phyloP scores from a whole-genome alignment of 306 rosid species.

The Trichosanthes truncata region DNA sequence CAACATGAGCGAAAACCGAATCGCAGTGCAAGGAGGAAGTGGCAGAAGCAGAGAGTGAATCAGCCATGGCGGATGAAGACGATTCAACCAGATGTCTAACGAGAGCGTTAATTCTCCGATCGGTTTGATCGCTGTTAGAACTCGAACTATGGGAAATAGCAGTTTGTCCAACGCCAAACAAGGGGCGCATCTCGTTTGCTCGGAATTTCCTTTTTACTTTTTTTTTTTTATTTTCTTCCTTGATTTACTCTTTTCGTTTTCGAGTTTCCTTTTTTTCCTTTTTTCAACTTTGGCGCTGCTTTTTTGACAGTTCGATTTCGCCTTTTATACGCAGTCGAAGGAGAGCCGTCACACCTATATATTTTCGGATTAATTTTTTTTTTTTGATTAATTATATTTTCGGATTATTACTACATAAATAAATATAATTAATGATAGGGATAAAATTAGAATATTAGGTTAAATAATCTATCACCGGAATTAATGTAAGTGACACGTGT shows the following conservation, averaged over 20 bases:
- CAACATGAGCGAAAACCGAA: slow-evolving; percentile 77
- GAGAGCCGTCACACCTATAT: neutral
- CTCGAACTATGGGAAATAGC: slow-evolving; percentile 11
- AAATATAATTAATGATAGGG: neutral
- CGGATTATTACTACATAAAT: neutral
- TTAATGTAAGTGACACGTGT: neutral
- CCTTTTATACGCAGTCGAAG: neutral
- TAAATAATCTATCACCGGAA: too few species aligned
- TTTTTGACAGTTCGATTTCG: neutral
- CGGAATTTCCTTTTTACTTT: neutral
- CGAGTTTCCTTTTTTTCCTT: neutral
- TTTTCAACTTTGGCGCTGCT: neutral
- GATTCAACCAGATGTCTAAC: slow-evolving; percentile 32
- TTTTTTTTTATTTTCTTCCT: neutral
- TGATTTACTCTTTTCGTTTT: neutral
- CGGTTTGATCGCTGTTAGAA: slow-evolving; percentile 21
- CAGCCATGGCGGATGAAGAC: slow-evolving; percentile 31
- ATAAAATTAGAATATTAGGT: neutral
- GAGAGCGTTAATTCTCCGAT: slow-evolving; percentile 64
- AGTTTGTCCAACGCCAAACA: slow-evolving; percentile 16
- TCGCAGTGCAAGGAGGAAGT: slow-evolving; percentile 31
- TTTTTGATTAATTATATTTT: too few species aligned
- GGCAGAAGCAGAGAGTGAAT: slow-evolving; percentile 41
- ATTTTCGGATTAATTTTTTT: neutral
- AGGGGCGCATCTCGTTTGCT: slow-evolving; percentile 54